Percentiles rank a stretch among this genome's conserved stretches.
phyloP scores from a whole-genome alignment of 805 yeast genomes.

The Zygoascus biomembranicola region DNA sequence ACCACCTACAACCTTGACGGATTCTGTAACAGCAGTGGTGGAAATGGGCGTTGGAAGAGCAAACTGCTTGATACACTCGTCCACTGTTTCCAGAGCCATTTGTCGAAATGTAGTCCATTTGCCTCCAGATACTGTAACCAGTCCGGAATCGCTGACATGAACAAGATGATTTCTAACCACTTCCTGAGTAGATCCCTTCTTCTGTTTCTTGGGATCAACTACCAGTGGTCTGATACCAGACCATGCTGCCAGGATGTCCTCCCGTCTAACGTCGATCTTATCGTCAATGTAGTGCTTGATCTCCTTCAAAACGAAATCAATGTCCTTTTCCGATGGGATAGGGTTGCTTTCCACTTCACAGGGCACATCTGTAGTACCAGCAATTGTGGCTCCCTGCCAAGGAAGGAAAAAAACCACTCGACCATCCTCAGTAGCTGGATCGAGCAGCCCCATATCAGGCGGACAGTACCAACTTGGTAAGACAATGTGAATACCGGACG shows the following conservation, averaged over 20 bases:
- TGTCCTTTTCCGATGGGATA: conserved; percentile 79
- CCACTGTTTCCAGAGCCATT: conserved; percentile 93
- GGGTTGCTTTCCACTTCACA: conserved; percentile 41
- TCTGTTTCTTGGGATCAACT: conserved; percentile 49
- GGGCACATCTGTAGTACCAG: conserved; percentile 95
- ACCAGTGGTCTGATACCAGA: conserved; percentile 94
- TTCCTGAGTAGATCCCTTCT: conserved; percentile 62
- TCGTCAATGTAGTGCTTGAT: conserved; percentile 70
- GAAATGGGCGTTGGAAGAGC: conserved; percentile 34
- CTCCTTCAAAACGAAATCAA: conserved; percentile 77
- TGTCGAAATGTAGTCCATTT: conserved; percentile 98
- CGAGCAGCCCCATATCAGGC: conserved; percentile 75
- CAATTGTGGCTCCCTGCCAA: conserved; percentile 94
- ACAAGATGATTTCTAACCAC: conserved; percentile 85
- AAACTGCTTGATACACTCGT: conserved; percentile 51
- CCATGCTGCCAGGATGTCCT: conserved; percentile 93
- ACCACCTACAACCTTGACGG: conserved; percentile 64
- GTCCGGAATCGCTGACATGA: conserved; percentile 60
- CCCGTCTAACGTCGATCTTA: conserved; percentile 79
- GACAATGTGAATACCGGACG: conserved; percentile 88
- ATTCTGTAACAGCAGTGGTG: conserved; percentile 33
- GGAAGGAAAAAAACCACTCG: conserved; percentile 96
- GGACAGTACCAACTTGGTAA: conserved; percentile 92
- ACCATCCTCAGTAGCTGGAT: conserved; percentile 89
- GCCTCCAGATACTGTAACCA: conserved; percentile 90